Evolutionary conservation across 2,329 filamentous ascomycete genomes (phyloP).

Genomic region (Cladosporium sp.): DNA sequence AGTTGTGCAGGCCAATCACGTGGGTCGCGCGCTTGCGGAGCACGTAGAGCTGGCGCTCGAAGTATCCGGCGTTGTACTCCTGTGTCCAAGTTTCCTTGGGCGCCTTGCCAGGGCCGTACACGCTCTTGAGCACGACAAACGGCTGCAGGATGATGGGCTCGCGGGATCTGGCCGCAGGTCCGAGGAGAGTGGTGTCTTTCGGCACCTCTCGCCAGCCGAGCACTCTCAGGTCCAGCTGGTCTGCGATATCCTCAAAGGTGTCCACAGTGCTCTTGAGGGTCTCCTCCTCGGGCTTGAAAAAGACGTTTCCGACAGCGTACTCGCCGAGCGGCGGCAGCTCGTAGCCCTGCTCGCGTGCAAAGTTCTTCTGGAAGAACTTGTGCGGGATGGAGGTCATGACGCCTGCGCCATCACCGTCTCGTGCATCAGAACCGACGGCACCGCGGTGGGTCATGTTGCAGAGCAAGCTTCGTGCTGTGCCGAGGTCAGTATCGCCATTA

Average conservation of each 20-base stretch:
- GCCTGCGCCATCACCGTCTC: slow-evolving; percentile 96
- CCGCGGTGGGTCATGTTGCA: slow-evolving; percentile 99
- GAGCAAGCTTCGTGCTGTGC: slow-evolving; percentile 77
- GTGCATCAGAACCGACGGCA: slow-evolving; percentile 94
- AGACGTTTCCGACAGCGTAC: slow-evolving; percentile 95
- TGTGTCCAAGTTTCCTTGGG: slow-evolving; percentile 75
- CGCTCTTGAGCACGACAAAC: slow-evolving; percentile 82
- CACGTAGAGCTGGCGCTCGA: slow-evolving; percentile 91
- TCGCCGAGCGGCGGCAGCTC: slow-evolving; percentile 84
- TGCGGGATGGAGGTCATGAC: slow-evolving; percentile 99
- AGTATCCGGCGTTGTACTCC: slow-evolving; percentile 76
- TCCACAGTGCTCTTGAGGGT: slow-evolving; percentile 84
- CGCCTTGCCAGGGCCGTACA: slow-evolving; percentile 76
- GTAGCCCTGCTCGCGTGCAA: slow-evolving; percentile 83
- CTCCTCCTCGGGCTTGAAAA: slow-evolving; percentile 96
- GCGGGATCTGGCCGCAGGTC: slow-evolving; percentile 85
- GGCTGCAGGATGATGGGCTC: slow-evolving; percentile 95
- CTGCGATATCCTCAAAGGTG: slow-evolving; percentile 91
- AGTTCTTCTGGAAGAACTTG: slow-evolving; percentile 98
- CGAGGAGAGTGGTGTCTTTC: slow-evolving; percentile 86
- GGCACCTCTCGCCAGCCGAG: slow-evolving; percentile 96
- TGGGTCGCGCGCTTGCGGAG: slow-evolving; percentile 93
- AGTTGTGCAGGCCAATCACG: slow-evolving; percentile 92
- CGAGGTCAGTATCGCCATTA: slow-evolving; percentile 31
- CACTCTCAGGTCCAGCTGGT: slow-evolving; percentile 80